These are phyloP conservation scores for Lathyrus oleraceus DNA, from an alignment of 306 rosid genomes.

Conservation along the genomic window DNA sequence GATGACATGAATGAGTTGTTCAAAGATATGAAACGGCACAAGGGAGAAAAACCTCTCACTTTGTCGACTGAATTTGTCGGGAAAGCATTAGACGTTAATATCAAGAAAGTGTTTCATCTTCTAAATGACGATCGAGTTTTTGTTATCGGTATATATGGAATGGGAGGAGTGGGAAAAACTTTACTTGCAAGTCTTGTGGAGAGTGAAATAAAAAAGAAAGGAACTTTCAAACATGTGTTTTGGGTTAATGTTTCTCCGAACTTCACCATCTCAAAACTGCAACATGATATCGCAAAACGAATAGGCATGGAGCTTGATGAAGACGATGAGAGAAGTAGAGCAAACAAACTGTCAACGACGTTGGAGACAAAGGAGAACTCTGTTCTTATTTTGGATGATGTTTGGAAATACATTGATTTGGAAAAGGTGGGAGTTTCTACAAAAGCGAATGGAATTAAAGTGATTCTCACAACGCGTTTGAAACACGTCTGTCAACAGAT, in stretches of 20 bases:
- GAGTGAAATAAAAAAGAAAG: not conserved
- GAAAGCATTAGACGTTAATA: not conserved
- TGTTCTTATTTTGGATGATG: slow-evolving; percentile 41
- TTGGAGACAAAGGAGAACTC: not conserved
- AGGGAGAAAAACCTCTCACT: not conserved
- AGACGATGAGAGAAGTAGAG: slow-evolving; percentile 22
- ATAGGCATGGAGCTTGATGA: slow-evolving; percentile 6
- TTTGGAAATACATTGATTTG: slow-evolving; percentile 35
- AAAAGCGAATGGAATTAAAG: slow-evolving; percentile 9
- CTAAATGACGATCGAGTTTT: not conserved
- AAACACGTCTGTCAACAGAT: slow-evolving; percentile 29
- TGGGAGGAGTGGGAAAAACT: slow-evolving; percentile 51
- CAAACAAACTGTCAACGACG: not conserved
- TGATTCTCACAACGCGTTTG: slow-evolving; percentile 38
- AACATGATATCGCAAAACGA: slow-evolving; percentile 27
- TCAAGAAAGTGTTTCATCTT: not conserved
- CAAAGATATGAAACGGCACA: not conserved
- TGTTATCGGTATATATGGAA: slow-evolving; percentile 36
- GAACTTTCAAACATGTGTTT: slow-evolving; percentile 14
- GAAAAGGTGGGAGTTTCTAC: slow-evolving; percentile 33
- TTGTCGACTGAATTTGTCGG: slow-evolving; percentile 17
- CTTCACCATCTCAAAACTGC: slow-evolving; percentile 16
- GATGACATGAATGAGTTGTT: not conserved
- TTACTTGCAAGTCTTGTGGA: slow-evolving; percentile 25
- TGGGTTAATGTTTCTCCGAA: slow-evolving; percentile 36